phyloP scores from a whole-genome alignment of 1,284 basidiomycete species.

The Tilletia indica region DNA sequence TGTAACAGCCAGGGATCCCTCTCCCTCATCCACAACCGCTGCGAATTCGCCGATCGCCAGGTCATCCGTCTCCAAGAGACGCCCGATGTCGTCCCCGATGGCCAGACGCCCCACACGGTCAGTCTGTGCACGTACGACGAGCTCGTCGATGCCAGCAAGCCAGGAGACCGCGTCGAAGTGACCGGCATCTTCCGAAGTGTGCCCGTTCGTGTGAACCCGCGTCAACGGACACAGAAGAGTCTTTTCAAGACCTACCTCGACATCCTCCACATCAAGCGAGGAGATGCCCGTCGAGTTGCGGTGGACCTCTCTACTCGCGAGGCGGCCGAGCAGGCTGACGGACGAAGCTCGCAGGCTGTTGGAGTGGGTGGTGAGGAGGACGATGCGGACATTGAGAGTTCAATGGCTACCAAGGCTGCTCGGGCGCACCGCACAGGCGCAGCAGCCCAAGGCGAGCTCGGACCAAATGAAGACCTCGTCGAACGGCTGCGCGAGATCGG shows the following conservation, averaged over 20 bases:
- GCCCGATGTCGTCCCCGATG: slow-evolving; percentile 94
- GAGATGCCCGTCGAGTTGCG: slow-evolving; percentile 68
- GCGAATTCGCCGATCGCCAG: slow-evolving; percentile 91
- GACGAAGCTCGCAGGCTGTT: slow-evolving; percentile 64
- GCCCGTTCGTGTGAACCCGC: slow-evolving; percentile 87
- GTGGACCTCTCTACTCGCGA: slow-evolving; percentile 77
- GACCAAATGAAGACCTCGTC: slow-evolving; percentile 60
- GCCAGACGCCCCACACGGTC: slow-evolving; percentile 95
- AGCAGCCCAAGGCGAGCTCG: slow-evolving; percentile 22
- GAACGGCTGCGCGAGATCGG: slow-evolving; percentile 70
- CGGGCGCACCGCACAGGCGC: slow-evolving; percentile 17
- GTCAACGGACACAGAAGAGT: slow-evolving; percentile 85
- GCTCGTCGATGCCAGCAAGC: slow-evolving; percentile 89
- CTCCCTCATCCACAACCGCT: slow-evolving; percentile 93
- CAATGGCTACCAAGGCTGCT: slow-evolving; percentile 22
- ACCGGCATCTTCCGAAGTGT: slow-evolving; percentile 93
- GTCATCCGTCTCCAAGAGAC: slow-evolving; percentile 94
- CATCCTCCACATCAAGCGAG: slow-evolving; percentile 85
- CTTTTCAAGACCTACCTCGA: slow-evolving; percentile 97
- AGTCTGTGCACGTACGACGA: slow-evolving; percentile 95
- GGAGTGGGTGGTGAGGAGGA: slow-evolving; percentile 79
- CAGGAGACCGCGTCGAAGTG: slow-evolving; percentile 85
- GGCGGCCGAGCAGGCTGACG: slow-evolving; percentile 47
- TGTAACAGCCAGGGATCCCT: slow-evolving; percentile 84
- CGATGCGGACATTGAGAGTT: slow-evolving; percentile 45